Conservation (phyloP, 164 flowering plant species). For the Kingdonia uniflora region DNA sequence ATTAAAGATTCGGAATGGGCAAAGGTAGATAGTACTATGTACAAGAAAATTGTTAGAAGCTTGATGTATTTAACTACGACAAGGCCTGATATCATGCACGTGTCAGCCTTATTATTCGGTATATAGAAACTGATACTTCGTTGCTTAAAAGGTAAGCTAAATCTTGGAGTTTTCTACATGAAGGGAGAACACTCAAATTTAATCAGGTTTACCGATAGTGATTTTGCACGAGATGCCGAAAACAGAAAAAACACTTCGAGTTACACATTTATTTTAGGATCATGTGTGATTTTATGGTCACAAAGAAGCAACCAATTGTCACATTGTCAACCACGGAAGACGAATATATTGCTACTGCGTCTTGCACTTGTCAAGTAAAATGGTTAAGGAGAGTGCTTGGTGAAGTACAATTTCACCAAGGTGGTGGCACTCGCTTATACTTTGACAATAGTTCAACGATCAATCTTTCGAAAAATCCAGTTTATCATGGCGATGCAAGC, state of each 20-base stretch:
- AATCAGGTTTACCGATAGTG: background rate
- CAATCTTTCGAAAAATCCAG: too few relatives aligned
- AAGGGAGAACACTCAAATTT: background rate
- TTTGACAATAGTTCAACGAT: too few relatives aligned
- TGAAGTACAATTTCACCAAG: background rate
- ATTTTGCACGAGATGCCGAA: background rate
- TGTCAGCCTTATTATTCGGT: background rate
- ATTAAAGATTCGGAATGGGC: too few relatives aligned
- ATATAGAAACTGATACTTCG: background rate
- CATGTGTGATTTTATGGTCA: background rate
- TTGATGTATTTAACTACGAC: background rate
- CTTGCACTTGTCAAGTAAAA: background rate
- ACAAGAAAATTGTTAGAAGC: too few relatives aligned
- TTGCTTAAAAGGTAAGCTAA: background rate
- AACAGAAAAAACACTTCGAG: background rate
- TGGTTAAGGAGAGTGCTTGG: background rate
- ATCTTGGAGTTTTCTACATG: background rate
- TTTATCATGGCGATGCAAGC: too few relatives aligned
- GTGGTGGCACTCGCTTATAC: too few relatives aligned
- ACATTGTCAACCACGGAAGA: background rate
- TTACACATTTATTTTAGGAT: background rate
- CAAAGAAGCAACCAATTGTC: constrained; percentile 1
- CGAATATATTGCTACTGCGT: background rate
- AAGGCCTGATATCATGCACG: background rate
- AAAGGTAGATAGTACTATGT: background rate